Evolutionary conservation across 2,329 filamentous ascomycete species (phyloP).

Genomic region (Capronia epimyces): DNA sequence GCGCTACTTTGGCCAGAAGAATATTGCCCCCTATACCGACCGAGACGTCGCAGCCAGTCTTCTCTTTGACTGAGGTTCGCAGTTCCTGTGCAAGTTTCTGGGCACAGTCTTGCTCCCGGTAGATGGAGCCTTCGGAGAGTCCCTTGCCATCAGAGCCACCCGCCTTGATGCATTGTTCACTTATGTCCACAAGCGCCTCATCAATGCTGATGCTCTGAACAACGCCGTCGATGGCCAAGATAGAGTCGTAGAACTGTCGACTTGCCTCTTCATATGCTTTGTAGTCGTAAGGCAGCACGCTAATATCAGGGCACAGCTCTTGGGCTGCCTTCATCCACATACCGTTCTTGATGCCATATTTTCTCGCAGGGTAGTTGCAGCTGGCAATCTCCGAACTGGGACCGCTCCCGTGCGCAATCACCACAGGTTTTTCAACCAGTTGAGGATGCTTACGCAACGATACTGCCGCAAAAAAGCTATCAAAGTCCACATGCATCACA

Average conservation of each 20-base stretch:
- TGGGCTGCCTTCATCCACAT: conserved; percentile 98
- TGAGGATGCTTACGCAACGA: conserved; percentile 75
- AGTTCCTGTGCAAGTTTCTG: conserved; percentile 64
- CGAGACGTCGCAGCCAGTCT: conserved; percentile 81
- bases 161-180: conserved; percentile 59
- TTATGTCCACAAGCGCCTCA: conserved; percentile 84
- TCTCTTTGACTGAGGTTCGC: conserved; percentile 63
- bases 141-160: conserved; percentile 62
- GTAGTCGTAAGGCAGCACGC: conserved; percentile 93
- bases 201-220: conserved; percentile 97
- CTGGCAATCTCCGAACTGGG: conserved; percentile 91
- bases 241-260: conserved; percentile 75
- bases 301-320: conserved; percentile 76
- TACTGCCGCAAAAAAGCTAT: conserved; percentile 96
- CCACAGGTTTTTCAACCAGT: conserved; percentile 70
- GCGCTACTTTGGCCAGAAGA: conserved; percentile 79
- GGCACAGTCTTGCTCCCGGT: conserved; percentile 72
- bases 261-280: conserved; percentile 91
- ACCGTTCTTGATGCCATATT: conserved; percentile 86
- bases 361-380: conserved; percentile 88
- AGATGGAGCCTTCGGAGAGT: conserved; percentile 62
- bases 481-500: conserved; percentile 93
- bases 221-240: conserved; percentile 70
- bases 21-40: conserved; percentile 91
- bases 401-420: conserved; percentile 81